Evolutionary conservation across 2,329 filamentous ascomycete species (phyloP).

Genomic region (Colletotrichum aenigma): DNA sequence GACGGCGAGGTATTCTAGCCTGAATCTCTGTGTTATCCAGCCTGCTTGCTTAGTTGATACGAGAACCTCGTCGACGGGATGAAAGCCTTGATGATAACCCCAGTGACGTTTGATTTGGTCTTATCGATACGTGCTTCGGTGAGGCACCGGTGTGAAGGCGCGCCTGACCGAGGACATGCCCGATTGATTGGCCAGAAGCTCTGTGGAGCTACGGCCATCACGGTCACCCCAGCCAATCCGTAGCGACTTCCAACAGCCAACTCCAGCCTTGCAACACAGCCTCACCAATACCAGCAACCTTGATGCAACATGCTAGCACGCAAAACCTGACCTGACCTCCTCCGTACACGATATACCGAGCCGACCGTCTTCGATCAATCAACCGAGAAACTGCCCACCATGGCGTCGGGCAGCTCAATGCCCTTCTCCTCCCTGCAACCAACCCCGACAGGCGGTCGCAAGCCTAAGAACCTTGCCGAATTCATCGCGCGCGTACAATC

Average conservation of each 20-base stretch:
- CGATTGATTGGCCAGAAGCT: neutral
- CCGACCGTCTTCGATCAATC: neutral
- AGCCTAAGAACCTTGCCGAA: slow-evolving; percentile 67
- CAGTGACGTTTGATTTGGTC: neutral
- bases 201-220: neutral
- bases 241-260: neutral
- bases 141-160: neutral
- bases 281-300: neutral
- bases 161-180: neutral
- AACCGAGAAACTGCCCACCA: neutral
- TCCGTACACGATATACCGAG: neutral
- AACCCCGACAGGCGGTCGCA: slow-evolving; percentile 62
- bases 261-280: slow-evolving; percentile 6
- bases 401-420: slow-evolving; percentile 23
- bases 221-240: slow-evolving; percentile 7
- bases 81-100: neutral
- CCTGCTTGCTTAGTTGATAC: neutral
- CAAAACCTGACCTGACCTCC: neutral
- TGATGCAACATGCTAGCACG: neutral
- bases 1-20: neutral
- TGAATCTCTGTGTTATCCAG: neutral
- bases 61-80: neutral
- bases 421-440: slow-evolving; percentile 65
- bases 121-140: neutral
- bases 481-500: slow-evolving; percentile 81